phyloP scores from a whole-genome alignment of 768 basidiomycete species.

The Leucosporidium scottii region DNA sequence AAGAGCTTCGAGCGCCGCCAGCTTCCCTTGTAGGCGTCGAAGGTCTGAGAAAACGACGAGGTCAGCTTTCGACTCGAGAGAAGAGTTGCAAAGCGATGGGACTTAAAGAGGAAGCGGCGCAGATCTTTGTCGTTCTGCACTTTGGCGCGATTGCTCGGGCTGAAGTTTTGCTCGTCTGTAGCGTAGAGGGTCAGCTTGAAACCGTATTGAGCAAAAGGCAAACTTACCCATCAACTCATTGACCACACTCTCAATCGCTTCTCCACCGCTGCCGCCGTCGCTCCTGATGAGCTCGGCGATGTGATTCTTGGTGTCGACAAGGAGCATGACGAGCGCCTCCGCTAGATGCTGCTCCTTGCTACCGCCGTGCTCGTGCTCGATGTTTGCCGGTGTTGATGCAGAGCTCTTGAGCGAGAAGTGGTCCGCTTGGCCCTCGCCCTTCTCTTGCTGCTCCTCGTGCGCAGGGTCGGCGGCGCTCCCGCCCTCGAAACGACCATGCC shows the following conservation, averaged over 20 bases:
- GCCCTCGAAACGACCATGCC: not conserved
- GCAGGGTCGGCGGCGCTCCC: not conserved
- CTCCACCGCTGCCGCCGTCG: conserved; percentile 1
- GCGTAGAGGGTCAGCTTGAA: too few relatives aligned
- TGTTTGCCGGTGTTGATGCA: too few relatives aligned
- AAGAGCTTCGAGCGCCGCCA: conserved; percentile 5
- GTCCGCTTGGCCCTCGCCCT: not conserved
- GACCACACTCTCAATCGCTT: conserved; percentile 7
- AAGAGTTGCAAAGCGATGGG: not conserved
- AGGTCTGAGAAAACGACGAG: not conserved
- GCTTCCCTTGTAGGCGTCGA: conserved; percentile 10
- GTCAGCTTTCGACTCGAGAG: not conserved
- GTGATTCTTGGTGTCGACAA: not conserved
- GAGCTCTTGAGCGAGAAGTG: too few relatives aligned
- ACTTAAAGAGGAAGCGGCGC: conserved; percentile 23
- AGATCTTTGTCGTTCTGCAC: conserved; percentile 13
- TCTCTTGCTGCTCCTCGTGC: not conserved
- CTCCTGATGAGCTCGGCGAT: conserved; percentile 10
- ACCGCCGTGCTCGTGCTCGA: too few relatives aligned
- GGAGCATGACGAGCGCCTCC: not conserved
- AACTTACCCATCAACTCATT: conserved; percentile 18
- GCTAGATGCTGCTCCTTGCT: not conserved
- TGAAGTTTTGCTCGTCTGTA: conserved; percentile 14
- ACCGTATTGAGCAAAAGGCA: too few relatives aligned
- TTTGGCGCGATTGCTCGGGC: conserved; percentile 1